A percentile compares a stretch with the other conserved stretches of the same genome.
phyloP scores from a whole-genome alignment of 2,329 filamentous ascomycete species.

The Ceratocystis diversiconidia region DNA sequence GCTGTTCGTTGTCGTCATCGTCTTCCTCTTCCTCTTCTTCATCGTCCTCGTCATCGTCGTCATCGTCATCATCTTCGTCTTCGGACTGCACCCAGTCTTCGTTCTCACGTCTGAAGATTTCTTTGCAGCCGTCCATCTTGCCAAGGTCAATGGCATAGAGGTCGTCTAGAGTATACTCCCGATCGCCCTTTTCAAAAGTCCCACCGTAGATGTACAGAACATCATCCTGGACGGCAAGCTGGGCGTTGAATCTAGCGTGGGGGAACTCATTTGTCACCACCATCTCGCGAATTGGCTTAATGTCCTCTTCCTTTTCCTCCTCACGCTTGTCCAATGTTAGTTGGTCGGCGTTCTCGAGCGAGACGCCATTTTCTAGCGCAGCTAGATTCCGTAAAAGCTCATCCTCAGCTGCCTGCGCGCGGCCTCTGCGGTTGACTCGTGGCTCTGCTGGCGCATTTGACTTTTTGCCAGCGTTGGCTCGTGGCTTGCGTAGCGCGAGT shows the following conservation, averaged over 20 bases:
- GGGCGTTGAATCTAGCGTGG: slow-evolving; percentile 79
- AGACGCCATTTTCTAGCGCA: slow-evolving; percentile 62
- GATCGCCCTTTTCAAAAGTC: slow-evolving; percentile 86
- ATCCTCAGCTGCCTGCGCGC: slow-evolving; percentile 81
- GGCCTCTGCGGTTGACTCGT: slow-evolving; percentile 46
- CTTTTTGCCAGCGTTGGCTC: slow-evolving; percentile 43
- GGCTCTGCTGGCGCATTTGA: slow-evolving; percentile 34
- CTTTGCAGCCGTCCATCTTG: slow-evolving; percentile 85
- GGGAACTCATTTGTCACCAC: slow-evolving; percentile 67
- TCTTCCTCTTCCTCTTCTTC: slow-evolving; percentile 36
- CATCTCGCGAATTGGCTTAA: slow-evolving; percentile 46
- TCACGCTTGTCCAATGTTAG: slow-evolving; percentile 36
- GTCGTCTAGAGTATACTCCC: slow-evolving; percentile 92
- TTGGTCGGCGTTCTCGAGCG: slow-evolving; percentile 38
- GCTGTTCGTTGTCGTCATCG: slow-evolving; percentile 32
- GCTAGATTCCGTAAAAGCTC: slow-evolving; percentile 78
- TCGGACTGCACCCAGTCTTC: slow-evolving; percentile 63
- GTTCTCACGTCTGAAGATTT: slow-evolving; percentile 74
- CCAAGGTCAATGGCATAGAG: slow-evolving; percentile 87
- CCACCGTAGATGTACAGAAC: slow-evolving; percentile 88
- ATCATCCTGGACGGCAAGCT: slow-evolving; percentile 82
- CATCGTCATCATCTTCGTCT: slow-evolving; percentile 46
- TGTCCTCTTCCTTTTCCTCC: slow-evolving; percentile 34
- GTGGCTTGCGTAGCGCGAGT: slow-evolving; percentile 59
- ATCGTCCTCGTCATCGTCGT: slow-evolving; percentile 40